These are phyloP conservation scores for Podila clonocystis DNA, from an alignment of 192 early-diverging fungal species.

Conservation along the genomic window DNA sequence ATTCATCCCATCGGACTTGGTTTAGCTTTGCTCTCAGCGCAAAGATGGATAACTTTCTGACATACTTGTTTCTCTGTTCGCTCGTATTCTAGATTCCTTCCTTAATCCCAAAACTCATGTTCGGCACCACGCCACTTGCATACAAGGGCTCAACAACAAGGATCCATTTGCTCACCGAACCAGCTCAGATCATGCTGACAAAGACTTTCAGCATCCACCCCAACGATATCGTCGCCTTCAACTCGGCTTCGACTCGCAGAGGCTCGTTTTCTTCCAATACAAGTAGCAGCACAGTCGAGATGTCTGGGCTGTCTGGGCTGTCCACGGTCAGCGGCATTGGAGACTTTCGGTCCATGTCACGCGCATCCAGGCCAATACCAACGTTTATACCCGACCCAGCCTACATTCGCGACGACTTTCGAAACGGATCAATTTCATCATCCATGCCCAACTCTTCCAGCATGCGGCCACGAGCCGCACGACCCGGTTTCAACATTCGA, in stretches of 20 bases:
- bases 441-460: constrained; percentile 30
- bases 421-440: constrained; percentile 12
- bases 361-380: constrained; percentile 39
- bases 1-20: too few relatives aligned
- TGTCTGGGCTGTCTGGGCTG: constrained; percentile 18
- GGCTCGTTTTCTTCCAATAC: constrained; percentile 46
- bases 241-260: constrained; percentile 27
- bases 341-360: constrained; percentile 29
- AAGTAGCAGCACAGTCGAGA: constrained; percentile 14
- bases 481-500: constrained; percentile 50
- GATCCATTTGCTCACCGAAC: constrained; percentile 52
- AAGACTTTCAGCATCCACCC: constrained; percentile 50
- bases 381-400: constrained; percentile 46
- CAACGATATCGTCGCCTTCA: constrained; percentile 34
- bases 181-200: constrained; percentile 45
- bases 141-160: constrained; percentile 62
- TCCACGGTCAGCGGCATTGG: constrained; percentile 37
- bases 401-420: constrained; percentile 18
- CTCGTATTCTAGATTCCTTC: constrained; percentile 28
- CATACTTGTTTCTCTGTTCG: constrained; percentile 4
- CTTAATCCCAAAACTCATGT: constrained; percentile 61
- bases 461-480: constrained; percentile 24
- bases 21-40: too few relatives aligned
- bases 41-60: not conserved
- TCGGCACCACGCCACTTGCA: constrained; percentile 60